A percentile compares a stretch with the other conserved stretches of the same genome.
These are phyloP conservation scores for Teunomyces tritomae DNA, from an alignment of 805 yeast genomes.

Conservation along the genomic window DNA sequence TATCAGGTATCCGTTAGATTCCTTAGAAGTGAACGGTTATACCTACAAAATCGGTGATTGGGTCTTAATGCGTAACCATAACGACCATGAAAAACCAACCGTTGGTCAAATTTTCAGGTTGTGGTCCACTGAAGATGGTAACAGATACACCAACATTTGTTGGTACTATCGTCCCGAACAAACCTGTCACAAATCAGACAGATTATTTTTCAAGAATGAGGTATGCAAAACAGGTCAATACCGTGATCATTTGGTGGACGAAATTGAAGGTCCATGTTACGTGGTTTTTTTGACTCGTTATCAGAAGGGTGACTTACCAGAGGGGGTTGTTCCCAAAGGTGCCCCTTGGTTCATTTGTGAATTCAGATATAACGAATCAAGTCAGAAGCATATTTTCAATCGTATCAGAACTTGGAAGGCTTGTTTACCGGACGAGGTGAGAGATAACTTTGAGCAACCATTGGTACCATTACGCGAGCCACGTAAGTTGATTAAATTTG, in stretches of 20 bases:
- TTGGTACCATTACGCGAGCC: conserved; percentile 67
- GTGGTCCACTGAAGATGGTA: conserved; percentile 86
- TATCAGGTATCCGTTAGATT: conserved; percentile 77
- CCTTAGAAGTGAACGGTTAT: conserved; percentile 66
- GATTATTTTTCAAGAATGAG: conserved; percentile 88
- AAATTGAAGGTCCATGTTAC: conserved; percentile 89
- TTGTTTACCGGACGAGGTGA: conserved; percentile 93
- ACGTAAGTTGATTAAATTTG: conserved; percentile 67
- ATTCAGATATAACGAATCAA: conserved; percentile 87
- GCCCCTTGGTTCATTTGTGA: conserved; percentile 93
- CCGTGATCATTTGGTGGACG: conserved; percentile 87
- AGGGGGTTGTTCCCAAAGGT: conserved; percentile 57
- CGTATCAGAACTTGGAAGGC: conserved; percentile 98
- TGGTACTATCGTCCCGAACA: conserved; percentile 99
- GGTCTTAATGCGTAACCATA: conserved; percentile 84
- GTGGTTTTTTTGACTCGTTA: conserved; percentile 92
- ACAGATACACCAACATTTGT: conserved; percentile 87
- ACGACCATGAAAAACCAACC: conserved; percentile 85
- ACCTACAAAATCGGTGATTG: conserved; percentile 89
- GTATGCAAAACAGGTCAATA: conserved; percentile 97
- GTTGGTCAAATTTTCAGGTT: conserved; percentile 91
- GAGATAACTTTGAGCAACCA: conserved; percentile 76
- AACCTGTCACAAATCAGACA: conserved; percentile 89
- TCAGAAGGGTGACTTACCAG: conserved; percentile 89
- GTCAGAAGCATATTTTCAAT: conserved; percentile 69